These are phyloP conservation scores for Neopestalotiopsis sp. DNA, from an alignment of 2,329 filamentous ascomycete species.

Conservation along the genomic window DNA sequence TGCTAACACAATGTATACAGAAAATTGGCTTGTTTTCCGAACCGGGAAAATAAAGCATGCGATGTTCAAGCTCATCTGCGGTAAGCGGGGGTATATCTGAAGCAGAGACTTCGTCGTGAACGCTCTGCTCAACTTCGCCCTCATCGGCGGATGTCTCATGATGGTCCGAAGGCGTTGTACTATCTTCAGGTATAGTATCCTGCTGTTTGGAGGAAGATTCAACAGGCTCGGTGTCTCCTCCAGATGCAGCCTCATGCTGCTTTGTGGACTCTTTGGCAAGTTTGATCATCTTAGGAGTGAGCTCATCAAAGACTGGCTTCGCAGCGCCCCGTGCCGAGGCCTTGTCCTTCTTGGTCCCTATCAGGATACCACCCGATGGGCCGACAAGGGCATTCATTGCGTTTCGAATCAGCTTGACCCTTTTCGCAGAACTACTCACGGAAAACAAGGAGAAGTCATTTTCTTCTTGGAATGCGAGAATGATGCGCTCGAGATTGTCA, in stretches of 20 bases:
- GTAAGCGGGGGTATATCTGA: slow-evolving; percentile 20
- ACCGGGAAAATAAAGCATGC: slow-evolving; percentile 58
- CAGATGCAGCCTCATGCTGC: not conserved
- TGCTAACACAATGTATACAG: slow-evolving; percentile 58
- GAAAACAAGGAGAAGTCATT: not conserved
- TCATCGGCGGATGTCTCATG: not conserved
- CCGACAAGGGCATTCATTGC: slow-evolving; percentile 7
- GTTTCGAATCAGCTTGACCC: slow-evolving; percentile 6
- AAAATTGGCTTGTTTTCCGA: slow-evolving; percentile 46
- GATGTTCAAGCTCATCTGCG: slow-evolving; percentile 41
- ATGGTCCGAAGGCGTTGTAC: not conserved
- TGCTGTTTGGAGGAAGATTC: not conserved
- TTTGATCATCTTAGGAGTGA: slow-evolving; percentile 4
- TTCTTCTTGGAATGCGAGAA: not conserved
- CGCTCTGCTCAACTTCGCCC: not conserved
- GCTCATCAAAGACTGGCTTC: not conserved
- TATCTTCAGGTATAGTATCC: not conserved
- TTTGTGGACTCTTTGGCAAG: not conserved
- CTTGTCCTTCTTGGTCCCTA: slow-evolving; percentile 10
- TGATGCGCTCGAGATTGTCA: not conserved
- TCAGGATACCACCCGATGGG: not conserved
- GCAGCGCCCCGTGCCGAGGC: not conserved
- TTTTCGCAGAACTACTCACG: not conserved
- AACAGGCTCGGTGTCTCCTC: not conserved
- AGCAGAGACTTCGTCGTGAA: not conserved